Evolutionary conservation across 768 basidiomycete genomes (phyloP), one percentile per base, ranked within the genome.

Genomic region (Porphyrellus cyaneotinctus): DNA sequence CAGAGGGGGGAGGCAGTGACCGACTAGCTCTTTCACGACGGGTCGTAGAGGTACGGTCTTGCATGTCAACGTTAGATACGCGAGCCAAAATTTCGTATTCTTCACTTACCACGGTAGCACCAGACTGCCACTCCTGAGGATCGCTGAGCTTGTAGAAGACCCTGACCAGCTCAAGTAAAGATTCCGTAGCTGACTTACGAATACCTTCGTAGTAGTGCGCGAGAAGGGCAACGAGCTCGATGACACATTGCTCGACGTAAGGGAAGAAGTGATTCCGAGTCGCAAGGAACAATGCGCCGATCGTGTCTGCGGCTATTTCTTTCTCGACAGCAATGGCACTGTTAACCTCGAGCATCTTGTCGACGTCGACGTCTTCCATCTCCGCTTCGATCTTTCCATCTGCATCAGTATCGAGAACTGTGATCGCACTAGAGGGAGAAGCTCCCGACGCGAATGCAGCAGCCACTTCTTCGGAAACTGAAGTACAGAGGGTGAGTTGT

Each of bases 321-420:
- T 99, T 99, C 78, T 99, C 97, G 51, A 98, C 93, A 38, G 95
- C 95, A 59, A 98, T 87, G 20, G 94, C 95, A 61, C 88, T 91
- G 75, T 94, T 95, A 56, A 95, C 91, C 56, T 93, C 90, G 65
- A 93, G 80, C 71, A 91, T 77, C 71, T 92, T 91, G 61, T 91
- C 91, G 45, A 91, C 71, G 61, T 93, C 90, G 41, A 90, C 69
- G 47, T 92, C 88, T 53, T 91, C 90, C 52, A 84, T 71, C 55
- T 90, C 87, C 51, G 79, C 71, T 33, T 81, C 78, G n/a, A 72
- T 66, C 56, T 75, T 78, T n/a, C 79, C 78, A 58, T 84, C 80
- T 13, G 65, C 71, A 57, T 81, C 85, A 13, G 63, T 63, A 35
- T 83, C 82, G 50, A 78, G 75, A 39, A 87, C 72, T 36, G 80